phyloP scores from a whole-genome alignment of 2,329 filamentous ascomycete species.

The Monosporascus cannonballus region DNA sequence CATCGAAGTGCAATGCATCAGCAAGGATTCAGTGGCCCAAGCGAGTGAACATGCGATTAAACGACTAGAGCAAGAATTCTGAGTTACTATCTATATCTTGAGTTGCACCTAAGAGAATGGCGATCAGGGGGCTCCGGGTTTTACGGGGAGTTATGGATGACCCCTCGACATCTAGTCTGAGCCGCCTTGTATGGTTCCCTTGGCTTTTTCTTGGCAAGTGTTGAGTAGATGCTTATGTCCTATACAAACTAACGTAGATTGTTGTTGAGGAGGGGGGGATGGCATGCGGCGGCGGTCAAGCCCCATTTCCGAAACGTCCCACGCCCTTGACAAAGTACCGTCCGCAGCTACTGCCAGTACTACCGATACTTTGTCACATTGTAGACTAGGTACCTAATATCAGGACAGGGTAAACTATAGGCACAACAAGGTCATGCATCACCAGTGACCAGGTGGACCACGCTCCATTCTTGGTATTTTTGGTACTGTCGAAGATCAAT shows the following conservation, averaged over 20 bases:
- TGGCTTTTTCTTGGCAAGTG: background rate
- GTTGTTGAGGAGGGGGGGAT: no score
- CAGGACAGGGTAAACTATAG: no score
- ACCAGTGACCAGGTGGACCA: no score
- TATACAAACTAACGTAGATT: background rate
- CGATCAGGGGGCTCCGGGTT: conserved; percentile 4
- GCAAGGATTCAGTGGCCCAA: background rate
- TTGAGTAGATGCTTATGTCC: background rate
- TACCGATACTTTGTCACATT: no score
- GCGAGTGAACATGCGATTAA: background rate
- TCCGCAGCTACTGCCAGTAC: no score
- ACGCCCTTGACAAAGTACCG: background rate
- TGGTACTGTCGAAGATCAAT: no score
- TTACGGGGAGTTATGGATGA: conserved; percentile 6
- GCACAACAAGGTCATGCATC: no score
- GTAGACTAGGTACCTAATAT: no score
- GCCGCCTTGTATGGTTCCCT: background rate
- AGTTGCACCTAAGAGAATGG: conserved; percentile 1
- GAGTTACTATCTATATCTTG: background rate
- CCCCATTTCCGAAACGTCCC: background rate
- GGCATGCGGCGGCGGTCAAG: no score
- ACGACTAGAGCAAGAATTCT: background rate
- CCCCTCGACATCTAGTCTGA: no score
- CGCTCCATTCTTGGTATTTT: no score
- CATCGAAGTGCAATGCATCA: background rate